Conservation (phyloP, 2,329 filamentous ascomycete species). For the Mycocentrospora acerina region DNA sequence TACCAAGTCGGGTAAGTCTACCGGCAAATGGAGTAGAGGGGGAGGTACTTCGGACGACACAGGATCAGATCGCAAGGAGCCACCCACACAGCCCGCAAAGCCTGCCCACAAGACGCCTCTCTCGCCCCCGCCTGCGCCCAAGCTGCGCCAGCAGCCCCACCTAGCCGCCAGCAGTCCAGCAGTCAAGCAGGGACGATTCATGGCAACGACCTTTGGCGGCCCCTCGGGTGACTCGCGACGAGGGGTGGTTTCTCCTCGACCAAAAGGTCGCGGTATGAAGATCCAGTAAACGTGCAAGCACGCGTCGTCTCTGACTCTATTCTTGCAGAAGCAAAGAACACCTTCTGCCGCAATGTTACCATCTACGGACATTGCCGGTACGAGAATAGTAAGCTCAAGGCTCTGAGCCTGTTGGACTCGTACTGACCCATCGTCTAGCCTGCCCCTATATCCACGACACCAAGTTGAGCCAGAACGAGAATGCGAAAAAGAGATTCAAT, state of each 20-base stretch:
- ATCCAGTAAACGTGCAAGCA: slow-evolving; percentile 4
- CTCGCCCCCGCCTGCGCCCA: slow-evolving; percentile 19
- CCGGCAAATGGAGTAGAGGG: slow-evolving; percentile 33
- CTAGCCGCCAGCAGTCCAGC: slow-evolving; percentile 17
- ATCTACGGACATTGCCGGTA: slow-evolving; percentile 94
- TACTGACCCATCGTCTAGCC: slow-evolving; percentile 30
- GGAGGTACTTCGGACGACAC: slow-evolving; percentile 31
- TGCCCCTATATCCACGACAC: slow-evolving; percentile 88
- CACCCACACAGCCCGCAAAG: slow-evolving; percentile 21
- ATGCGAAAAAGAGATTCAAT: slow-evolving; percentile 75
- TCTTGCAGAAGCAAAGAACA: slow-evolving; percentile 71
- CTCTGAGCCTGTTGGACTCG: slow-evolving; percentile 6
- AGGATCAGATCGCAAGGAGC: slow-evolving; percentile 24
- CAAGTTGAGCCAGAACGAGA: slow-evolving; percentile 59
- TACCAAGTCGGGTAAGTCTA: slow-evolving; percentile 27
- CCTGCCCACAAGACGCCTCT: slow-evolving; percentile 14
- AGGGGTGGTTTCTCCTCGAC: slow-evolving; percentile 45
- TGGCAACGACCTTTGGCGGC: slow-evolving; percentile 41
- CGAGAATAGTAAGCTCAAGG: slow-evolving; percentile 65
- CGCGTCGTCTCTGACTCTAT: slow-evolving; percentile 20
- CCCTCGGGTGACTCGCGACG: slow-evolving; percentile 45
- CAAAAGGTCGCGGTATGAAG: slow-evolving; percentile 46
- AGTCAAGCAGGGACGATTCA: slow-evolving; percentile 29
- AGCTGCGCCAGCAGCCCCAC: slow-evolving; percentile 17
- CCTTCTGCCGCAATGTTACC: slow-evolving; percentile 85